Conservation (phyloP, 345 rosid species). For the Trapa bicornis region DNA sequence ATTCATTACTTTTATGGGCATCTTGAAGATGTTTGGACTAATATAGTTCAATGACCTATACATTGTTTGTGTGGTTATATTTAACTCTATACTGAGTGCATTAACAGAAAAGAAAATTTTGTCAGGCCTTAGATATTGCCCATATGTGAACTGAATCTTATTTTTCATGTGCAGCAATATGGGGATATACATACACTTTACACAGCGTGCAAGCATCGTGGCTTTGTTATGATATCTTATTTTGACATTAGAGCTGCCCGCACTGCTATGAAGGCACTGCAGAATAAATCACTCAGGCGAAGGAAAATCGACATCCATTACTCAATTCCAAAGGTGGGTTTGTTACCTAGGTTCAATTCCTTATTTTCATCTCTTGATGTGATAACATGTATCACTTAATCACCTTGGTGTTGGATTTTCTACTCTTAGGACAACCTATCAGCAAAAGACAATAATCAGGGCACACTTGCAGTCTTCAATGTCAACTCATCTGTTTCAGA, state of each 20-base stretch:
- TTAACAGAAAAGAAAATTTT: too few relatives aligned
- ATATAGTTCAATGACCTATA: too few relatives aligned
- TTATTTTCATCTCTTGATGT: background rate
- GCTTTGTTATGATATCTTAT: constrained; percentile 44
- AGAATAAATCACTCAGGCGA: constrained; percentile 22
- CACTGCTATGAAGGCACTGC: constrained; percentile 41
- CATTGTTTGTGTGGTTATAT: too few relatives aligned
- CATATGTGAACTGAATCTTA: background rate
- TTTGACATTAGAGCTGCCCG: constrained; percentile 46
- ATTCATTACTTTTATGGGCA: too few relatives aligned
- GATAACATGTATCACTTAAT: background rate
- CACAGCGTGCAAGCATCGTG: constrained; percentile 42
- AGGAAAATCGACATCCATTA: constrained; percentile 43
- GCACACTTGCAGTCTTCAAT: constrained; percentile 21
- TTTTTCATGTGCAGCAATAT: constrained; percentile 24
- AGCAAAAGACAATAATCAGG: constrained; percentile 24
- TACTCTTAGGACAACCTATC: constrained; percentile 19
- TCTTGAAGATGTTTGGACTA: too few relatives aligned
- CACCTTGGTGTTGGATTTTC: background rate
- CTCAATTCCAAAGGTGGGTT: constrained; percentile 36
- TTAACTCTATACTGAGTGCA: too few relatives aligned
- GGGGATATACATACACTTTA: constrained; percentile 37
- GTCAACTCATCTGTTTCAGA: constrained; percentile 25
- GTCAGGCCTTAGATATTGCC: too few relatives aligned
- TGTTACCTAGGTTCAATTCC: background rate